phyloP scores from a whole-genome alignment of 768 basidiomycete species.

The Suillus lakei region DNA sequence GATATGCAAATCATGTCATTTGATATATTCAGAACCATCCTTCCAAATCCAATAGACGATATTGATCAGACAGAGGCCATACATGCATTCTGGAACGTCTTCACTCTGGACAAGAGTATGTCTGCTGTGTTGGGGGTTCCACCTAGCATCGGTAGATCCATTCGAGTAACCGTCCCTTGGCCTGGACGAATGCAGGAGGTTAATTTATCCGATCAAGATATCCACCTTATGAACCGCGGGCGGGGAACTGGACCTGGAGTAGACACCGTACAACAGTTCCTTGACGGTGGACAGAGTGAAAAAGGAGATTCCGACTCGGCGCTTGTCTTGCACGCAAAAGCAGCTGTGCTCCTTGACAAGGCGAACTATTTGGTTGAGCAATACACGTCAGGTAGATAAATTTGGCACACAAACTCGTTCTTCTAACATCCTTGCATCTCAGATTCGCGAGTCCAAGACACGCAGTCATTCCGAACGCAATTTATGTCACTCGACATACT shows the following conservation, averaged over 20 bases:
- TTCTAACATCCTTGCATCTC: background rate
- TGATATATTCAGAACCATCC: constrained; percentile 3
- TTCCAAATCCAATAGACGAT: constrained; percentile 37
- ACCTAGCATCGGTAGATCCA: constrained; percentile 30
- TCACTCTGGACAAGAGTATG: constrained; percentile 39
- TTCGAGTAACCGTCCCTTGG: constrained; percentile 46
- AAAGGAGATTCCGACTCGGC: constrained; percentile 8
- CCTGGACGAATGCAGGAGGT: constrained; percentile 29
- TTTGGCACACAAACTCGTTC: background rate
- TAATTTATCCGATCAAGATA: background rate
- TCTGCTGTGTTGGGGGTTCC: constrained; percentile 34
- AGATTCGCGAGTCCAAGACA: constrained; percentile 31
- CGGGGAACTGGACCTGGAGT: background rate
- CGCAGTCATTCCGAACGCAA: constrained; percentile 42
- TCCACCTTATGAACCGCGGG: constrained; percentile 25
- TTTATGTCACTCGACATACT: constrained; percentile 52
- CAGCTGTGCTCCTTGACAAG: constrained; percentile 40
- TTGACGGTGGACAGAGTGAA: constrained; percentile 14
- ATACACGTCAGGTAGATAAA: constrained; percentile 32
- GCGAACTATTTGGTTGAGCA: constrained; percentile 32
- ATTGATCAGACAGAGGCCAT: constrained; percentile 43
- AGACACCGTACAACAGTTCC: constrained; percentile 21
- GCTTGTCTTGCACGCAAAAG: constrained; percentile 30
- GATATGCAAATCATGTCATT: background rate
- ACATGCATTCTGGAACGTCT: constrained; percentile 44